Conservation (phyloP, 352 stramenopile species). For the Pythium rhizo-oryzae region DNA sequence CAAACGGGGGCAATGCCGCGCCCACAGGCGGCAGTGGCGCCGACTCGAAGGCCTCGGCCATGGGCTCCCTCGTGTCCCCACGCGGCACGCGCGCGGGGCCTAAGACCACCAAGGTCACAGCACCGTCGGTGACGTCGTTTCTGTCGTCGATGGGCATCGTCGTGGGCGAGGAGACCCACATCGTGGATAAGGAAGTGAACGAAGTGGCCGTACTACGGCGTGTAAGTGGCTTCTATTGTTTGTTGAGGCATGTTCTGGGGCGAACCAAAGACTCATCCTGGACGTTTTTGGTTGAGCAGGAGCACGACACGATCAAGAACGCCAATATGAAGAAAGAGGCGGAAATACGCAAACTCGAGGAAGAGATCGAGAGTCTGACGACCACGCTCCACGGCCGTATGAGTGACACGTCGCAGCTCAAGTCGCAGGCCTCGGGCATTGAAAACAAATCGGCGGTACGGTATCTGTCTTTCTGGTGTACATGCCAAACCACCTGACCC, state of each 20-base stretch:
- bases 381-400: conserved; percentile 67
- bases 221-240: conserved; percentile 29
- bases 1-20: neutral
- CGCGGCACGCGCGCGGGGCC: conserved; percentile 22
- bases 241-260: too few relatives aligned
- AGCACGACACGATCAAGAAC: conserved; percentile 69
- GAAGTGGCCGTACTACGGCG: conserved; percentile 67
- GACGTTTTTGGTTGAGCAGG: conserved; percentile 36
- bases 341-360: conserved; percentile 77
- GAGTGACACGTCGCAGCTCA: conserved; percentile 56
- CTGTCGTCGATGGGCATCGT: conserved; percentile 72
- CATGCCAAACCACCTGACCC: neutral
- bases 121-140: conserved; percentile 71
- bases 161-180: conserved; percentile 75
- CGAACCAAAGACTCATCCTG: too few relatives aligned
- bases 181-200: conserved; percentile 82
- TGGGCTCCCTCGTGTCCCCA: conserved; percentile 45
- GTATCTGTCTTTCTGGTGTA: neutral
- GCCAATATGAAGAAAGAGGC: conserved; percentile 68
- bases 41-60: conserved; percentile 43
- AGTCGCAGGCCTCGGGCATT: conserved; percentile 65
- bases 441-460: conserved; percentile 78
- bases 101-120: conserved; percentile 51
- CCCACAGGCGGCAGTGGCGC: conserved; percentile 17
- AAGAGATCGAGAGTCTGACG: conserved; percentile 78